Percentiles rank a stretch among this genome's conserved stretches.
These are phyloP conservation scores for Scheffersomyces lignicola DNA, from an alignment of 1,139 yeast genomes.

Conservation along the genomic window DNA sequence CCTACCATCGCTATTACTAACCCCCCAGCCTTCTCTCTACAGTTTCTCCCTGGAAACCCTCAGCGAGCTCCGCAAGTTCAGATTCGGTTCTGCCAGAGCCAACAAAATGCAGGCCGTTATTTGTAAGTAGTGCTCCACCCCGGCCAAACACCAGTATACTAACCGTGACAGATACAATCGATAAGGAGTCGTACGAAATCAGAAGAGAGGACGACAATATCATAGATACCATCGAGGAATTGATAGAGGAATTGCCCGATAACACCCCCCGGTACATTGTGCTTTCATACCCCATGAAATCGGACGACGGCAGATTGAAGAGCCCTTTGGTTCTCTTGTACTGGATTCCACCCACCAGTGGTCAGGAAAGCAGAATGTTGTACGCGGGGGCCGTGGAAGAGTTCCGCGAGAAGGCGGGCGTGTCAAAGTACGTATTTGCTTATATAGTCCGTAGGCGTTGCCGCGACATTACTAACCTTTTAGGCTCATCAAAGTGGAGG, in stretches of 20 bases:
- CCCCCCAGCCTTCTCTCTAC: slow-evolving; percentile 58
- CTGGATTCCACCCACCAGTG: slow-evolving; percentile 84
- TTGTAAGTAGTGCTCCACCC: too few relatives aligned
- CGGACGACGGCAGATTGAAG: slow-evolving; percentile 69
- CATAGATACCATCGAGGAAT: slow-evolving; percentile 51
- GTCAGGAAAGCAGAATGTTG: slow-evolving; percentile 77
- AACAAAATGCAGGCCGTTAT: slow-evolving; percentile 63
- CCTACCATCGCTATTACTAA: slow-evolving; percentile 15
- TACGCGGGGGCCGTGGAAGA: slow-evolving; percentile 89
- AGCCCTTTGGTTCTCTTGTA: slow-evolving; percentile 77
- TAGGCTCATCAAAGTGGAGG: slow-evolving; percentile 53
- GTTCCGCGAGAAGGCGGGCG: slow-evolving; percentile 76
- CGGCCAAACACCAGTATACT: too few relatives aligned
- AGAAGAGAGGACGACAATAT: slow-evolving; percentile 46
- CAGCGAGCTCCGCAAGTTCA: slow-evolving; percentile 63
- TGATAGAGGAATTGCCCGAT: slow-evolving; percentile 79
- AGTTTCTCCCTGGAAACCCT: slow-evolving; percentile 66
- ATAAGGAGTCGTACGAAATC: slow-evolving; percentile 58
- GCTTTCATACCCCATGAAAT: slow-evolving; percentile 72
- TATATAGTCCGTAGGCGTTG: too few relatives aligned
- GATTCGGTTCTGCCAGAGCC: slow-evolving; percentile 70
- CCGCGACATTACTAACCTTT: slow-evolving; percentile 28
- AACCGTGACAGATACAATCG: slow-evolving; percentile 44
- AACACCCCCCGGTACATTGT: slow-evolving; percentile 75
- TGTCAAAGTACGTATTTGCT: slow-evolving; percentile 49